These are phyloP conservation scores for Ganoderma resinaceum DNA, from an alignment of 1,284 basidiomycete species.

Conservation along the genomic window DNA sequence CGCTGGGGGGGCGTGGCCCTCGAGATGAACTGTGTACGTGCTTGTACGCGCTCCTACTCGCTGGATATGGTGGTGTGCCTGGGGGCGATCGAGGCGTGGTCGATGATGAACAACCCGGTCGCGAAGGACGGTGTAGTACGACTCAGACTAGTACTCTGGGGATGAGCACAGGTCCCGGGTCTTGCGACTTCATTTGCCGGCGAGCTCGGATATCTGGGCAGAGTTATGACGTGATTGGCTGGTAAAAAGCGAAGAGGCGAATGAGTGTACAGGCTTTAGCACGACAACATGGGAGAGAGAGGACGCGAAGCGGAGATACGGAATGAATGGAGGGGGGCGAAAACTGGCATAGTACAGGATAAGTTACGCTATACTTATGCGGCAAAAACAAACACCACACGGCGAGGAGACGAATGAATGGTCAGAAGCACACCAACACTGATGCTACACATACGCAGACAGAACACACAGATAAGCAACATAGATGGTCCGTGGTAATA, in stretches of 20 bases:
- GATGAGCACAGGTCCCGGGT: neutral
- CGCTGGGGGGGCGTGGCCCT: constrained; percentile 16
- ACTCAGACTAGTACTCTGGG: neutral
- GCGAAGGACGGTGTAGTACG: neutral
- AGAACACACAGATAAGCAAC: neutral
- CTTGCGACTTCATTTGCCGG: constrained; percentile 1
- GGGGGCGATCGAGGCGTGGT: neutral
- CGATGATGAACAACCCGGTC: neutral
- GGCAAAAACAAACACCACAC: neutral
- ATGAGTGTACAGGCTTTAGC: neutral
- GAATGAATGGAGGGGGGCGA: neutral
- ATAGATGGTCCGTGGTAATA: neutral
- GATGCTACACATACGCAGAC: neutral
- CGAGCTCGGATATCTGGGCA: neutral
- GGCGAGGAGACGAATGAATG: neutral
- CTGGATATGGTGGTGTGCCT: neutral
- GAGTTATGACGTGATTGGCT: neutral
- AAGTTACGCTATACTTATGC: constrained; percentile 9
- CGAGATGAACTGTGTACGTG: constrained; percentile 1
- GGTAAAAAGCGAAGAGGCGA: neutral
- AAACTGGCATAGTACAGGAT: neutral
- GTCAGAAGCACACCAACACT: neutral
- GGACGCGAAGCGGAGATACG: neutral
- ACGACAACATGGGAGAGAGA: neutral
- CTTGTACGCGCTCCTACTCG: neutral